Base-by-base conservation (phyloP, 495 filamentous ascomycete species). In the Niebla homalea region DNA sequence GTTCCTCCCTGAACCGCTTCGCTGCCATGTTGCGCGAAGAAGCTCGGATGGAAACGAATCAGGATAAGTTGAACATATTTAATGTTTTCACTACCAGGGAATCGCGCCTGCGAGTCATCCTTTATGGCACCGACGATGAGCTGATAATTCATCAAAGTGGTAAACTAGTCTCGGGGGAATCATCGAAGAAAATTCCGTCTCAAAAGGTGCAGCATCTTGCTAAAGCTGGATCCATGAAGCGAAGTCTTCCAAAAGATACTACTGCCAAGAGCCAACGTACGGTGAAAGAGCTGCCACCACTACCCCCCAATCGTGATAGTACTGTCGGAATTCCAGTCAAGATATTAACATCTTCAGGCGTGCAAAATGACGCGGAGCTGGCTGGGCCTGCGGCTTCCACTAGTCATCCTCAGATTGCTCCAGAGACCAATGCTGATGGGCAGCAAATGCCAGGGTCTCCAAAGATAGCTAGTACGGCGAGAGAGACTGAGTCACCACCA, bases 11-110 rank as follows among this genome's bases (percentile, higher is more conserved):
- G 32, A 65, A 67, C 23, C 71, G 74, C 20, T 77, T 70, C 55
- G 62, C 73, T 16, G 66, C 71, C 8, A 75, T 76, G 71, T 54
- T 77, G 20, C 71, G 68, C 22, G 74, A 77, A 54, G 74, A 77
- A 55, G 67, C 69, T 19, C 65, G 68, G 21, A 72, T 70, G 11
- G 66, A 71, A 42, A 69, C 66, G 2, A 70, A 77, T 47, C 60
- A 65, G 46, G 73, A 77, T 41, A 69, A 72, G 26, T 67, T 67
- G 48, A 70, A 70, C 46, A 68, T 76, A 23, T 77, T 77, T 47
- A 74, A 66, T 3, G 64, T 67, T 8, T 77, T 77, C 46, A 67
- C 67, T 36, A 64, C 61, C 14, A 73, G 74, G 49, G 74, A 77
- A 54, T 70, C 64, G 8, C 73, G 73, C 36, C 63, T 77, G 6